Conservation (phyloP, 2,329 filamentous ascomycete genomes). For the Aureobasidium sp. region DNA sequence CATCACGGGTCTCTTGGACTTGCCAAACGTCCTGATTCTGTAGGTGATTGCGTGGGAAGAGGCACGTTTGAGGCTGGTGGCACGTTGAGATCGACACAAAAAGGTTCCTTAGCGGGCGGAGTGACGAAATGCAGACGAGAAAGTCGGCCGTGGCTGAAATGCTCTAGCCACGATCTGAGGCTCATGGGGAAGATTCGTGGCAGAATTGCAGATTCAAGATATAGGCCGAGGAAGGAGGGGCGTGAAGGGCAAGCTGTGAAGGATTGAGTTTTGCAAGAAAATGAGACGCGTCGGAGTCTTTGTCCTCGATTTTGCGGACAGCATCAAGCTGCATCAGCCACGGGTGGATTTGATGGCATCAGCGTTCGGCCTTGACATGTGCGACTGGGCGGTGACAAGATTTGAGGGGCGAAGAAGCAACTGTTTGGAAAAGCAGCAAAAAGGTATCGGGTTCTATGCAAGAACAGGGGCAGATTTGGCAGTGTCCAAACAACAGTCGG, state of each 20-base stretch:
- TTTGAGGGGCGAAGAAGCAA: not conserved
- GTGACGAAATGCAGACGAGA: slow-evolving; percentile 3
- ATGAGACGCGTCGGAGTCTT: not conserved
- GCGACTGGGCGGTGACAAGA: not conserved
- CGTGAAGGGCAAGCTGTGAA: not conserved
- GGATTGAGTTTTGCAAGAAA: slow-evolving; percentile 1
- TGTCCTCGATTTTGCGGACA: not conserved
- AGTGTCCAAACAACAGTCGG: no score
- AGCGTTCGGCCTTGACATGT: not conserved
- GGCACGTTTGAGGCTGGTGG: not conserved
- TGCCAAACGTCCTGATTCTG: not conserved
- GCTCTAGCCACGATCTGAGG: not conserved
- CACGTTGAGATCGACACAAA: not conserved
- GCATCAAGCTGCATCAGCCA: not conserved
- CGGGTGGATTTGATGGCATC: not conserved
- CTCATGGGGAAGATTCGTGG: not conserved
- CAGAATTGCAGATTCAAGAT: not conserved
- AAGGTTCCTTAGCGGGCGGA: slow-evolving; percentile 6
- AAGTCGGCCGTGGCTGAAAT: not conserved
- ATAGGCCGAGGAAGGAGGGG: not conserved
- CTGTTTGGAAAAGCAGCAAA: not conserved
- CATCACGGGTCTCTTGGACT: slow-evolving; percentile 1
- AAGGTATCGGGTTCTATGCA: no score
- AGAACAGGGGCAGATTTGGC: no score
- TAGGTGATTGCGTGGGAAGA: not conserved